A percentile compares a stretch with the other conserved stretches of the same genome.
Conservation (phyloP, 768 basidiomycete genomes). For the Phlebiopsis gigantea region DNA sequence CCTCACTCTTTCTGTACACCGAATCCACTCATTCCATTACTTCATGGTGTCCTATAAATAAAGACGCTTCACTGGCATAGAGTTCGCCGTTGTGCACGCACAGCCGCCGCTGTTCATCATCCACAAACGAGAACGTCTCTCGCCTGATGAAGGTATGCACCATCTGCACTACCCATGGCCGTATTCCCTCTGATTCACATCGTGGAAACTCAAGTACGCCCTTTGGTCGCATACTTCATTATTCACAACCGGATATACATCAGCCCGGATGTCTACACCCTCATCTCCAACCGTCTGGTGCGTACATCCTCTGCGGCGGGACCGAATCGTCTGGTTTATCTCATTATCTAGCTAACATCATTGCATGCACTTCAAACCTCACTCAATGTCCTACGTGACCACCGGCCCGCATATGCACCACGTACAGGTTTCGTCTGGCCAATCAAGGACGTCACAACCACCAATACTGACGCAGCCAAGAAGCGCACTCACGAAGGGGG, state of each 20-base stretch:
- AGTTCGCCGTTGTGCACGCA: slow-evolving; percentile 81
- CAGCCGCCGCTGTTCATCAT: slow-evolving; percentile 84
- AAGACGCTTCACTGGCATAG: slow-evolving; percentile 83
- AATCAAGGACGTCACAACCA: slow-evolving; percentile 51
- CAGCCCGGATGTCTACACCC: slow-evolving; percentile 77
- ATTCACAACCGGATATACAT: slow-evolving; percentile 88
- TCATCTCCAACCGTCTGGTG: slow-evolving; percentile 82
- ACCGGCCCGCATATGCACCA: slow-evolving; percentile 80
- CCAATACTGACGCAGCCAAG: slow-evolving; percentile 38
- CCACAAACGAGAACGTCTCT: slow-evolving; percentile 81
- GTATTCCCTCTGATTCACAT: slow-evolving; percentile 1
- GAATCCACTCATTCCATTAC: background rate
- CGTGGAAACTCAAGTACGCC: slow-evolving; percentile 45
- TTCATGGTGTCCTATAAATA: background rate
- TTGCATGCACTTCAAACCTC: slow-evolving; percentile 71
- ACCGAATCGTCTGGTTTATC: background rate
- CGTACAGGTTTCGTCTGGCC: slow-evolving; percentile 85
- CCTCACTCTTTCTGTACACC: background rate
- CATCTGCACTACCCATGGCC: background rate
- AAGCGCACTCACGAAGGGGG: slow-evolving; percentile 27
- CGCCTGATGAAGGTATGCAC: slow-evolving; percentile 72
- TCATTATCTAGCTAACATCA: slow-evolving; percentile 50
- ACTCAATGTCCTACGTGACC: slow-evolving; percentile 63
- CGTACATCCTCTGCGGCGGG: slow-evolving; percentile 15
- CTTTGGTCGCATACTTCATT: slow-evolving; percentile 81